phyloP scores from a whole-genome alignment of 2,329 filamentous ascomycete genomes.

The Pyrenophora tritici-repentis region DNA sequence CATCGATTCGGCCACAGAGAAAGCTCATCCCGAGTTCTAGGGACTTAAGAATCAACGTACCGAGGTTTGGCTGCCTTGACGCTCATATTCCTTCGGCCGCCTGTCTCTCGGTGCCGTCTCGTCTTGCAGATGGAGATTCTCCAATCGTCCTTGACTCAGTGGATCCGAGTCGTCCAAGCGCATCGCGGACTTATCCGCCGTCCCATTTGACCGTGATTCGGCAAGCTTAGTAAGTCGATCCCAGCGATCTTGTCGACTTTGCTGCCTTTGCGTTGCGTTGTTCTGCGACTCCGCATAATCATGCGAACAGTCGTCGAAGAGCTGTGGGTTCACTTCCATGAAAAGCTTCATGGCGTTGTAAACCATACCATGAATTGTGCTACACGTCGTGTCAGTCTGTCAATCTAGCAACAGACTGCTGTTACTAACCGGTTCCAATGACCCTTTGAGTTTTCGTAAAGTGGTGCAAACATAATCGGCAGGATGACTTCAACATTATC shows the following conservation, averaged over 20 bases:
- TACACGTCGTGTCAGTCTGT: constrained; percentile 48
- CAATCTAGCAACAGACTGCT: background rate
- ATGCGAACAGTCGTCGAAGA: constrained; percentile 98
- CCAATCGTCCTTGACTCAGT: constrained; percentile 74
- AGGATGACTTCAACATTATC: constrained; percentile 98
- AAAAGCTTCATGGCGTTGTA: constrained; percentile 99
- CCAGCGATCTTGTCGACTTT: constrained; percentile 84
- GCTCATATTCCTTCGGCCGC: constrained; percentile 49
- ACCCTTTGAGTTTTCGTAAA: constrained; percentile 98
- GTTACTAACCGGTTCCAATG: constrained; percentile 90
- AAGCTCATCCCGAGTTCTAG: constrained; percentile 47
- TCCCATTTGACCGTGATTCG: constrained; percentile 65
- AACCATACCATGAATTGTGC: constrained; percentile 99
- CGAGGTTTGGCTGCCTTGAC: constrained; percentile 48
- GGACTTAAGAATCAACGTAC: constrained; percentile 52
- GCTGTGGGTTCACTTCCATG: constrained; percentile 98
- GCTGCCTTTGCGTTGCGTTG: constrained; percentile 82
- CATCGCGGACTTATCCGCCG: constrained; percentile 47
- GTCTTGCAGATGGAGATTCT: constrained; percentile 89
- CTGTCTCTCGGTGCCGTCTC: constrained; percentile 53
- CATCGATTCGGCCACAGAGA: constrained; percentile 48
- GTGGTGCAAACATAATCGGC: constrained; percentile 97
- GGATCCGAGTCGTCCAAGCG: constrained; percentile 71
- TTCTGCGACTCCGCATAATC: constrained; percentile 98
- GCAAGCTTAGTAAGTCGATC: constrained; percentile 82